These are phyloP conservation scores for Monosporascus sp. DNA, from an alignment of 2,329 filamentous ascomycete species.

Conservation along the genomic window DNA sequence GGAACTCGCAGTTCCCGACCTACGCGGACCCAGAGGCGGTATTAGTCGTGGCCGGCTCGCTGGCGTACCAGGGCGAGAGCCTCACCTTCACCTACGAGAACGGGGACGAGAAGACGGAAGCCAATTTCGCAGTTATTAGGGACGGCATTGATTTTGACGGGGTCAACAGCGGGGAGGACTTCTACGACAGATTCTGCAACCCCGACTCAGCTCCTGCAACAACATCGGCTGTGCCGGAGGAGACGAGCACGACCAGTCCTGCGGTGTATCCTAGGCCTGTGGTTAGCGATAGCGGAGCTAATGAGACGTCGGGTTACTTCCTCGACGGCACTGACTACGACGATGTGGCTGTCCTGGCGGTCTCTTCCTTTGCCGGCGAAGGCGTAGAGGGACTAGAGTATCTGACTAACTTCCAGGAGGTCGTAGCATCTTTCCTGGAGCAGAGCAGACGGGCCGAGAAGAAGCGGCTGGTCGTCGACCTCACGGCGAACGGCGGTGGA, in stretches of 20 bases:
- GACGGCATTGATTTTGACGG: constrained; percentile 21
- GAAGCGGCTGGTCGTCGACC: constrained; percentile 55
- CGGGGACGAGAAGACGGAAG: constrained; percentile 21
- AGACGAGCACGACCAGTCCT: constrained; percentile 3
- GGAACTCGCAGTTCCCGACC: constrained; percentile 27
- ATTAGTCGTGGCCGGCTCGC: constrained; percentile 17
- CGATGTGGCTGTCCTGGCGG: constrained; percentile 27
- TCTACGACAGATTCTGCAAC: constrained; percentile 29
- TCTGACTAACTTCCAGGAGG: constrained; percentile 29
- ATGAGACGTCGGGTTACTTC: constrained; percentile 29
- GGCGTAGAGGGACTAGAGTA: constrained; percentile 25
- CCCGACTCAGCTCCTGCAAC: constrained; percentile 9
- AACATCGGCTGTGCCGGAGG: not conserved
- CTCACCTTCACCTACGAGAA: constrained; percentile 29
- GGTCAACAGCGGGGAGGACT: constrained; percentile 29
- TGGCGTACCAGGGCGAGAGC: constrained; percentile 22
- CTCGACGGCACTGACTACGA: constrained; percentile 23
- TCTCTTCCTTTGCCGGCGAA: constrained; percentile 20
- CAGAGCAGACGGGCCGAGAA: constrained; percentile 40
- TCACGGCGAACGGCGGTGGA: constrained; percentile 54
- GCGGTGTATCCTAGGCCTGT: constrained; percentile 22
- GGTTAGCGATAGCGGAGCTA: constrained; percentile 20
- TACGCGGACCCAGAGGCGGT: constrained; percentile 18
- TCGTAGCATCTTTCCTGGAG: constrained; percentile 19
- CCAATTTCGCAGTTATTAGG: constrained; percentile 13